Conservation (phyloP, 129 eudicot genomes). For the Apium graveolens region DNA sequence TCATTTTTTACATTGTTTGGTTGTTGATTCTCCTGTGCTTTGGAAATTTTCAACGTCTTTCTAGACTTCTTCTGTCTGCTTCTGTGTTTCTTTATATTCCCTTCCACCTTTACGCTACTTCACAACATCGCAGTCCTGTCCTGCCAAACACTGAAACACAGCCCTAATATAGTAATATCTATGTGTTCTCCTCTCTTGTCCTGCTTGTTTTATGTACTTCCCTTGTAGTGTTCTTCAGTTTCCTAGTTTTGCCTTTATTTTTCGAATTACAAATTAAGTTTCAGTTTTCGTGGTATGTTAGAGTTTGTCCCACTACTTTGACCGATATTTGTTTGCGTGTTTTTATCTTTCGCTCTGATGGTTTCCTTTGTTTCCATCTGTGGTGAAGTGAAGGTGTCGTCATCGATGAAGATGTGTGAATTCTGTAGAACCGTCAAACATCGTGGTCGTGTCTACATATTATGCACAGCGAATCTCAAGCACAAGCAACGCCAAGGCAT, state of each 20-base stretch:
- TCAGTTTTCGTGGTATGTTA: neutral
- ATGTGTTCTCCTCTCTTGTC: neutral
- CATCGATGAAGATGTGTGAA: conserved; percentile 52
- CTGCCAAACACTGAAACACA: neutral
- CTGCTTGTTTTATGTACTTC: neutral
- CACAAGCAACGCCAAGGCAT: conserved; percentile 56
- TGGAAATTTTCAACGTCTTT: no score
- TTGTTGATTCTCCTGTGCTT: no score
- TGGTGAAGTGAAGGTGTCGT: conserved; percentile 45
- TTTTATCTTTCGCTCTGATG: neutral
- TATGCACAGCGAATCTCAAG: conserved; percentile 49
- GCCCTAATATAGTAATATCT: neutral
- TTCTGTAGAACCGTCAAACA: conserved; percentile 43
- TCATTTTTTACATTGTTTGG: no score
- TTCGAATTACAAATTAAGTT: neutral
- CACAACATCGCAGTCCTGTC: neutral
- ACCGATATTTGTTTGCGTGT: no score
- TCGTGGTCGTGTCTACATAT: conserved; percentile 40
- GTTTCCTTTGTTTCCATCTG: neutral
- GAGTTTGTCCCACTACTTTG: no score
- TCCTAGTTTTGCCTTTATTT: neutral
- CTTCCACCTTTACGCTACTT: neutral
- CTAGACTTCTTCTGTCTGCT: no score
- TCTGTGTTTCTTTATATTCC: no score
- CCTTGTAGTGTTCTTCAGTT: neutral